Conservation (phyloP, 208 protist species). For the Perkinsela sp. region DNA sequence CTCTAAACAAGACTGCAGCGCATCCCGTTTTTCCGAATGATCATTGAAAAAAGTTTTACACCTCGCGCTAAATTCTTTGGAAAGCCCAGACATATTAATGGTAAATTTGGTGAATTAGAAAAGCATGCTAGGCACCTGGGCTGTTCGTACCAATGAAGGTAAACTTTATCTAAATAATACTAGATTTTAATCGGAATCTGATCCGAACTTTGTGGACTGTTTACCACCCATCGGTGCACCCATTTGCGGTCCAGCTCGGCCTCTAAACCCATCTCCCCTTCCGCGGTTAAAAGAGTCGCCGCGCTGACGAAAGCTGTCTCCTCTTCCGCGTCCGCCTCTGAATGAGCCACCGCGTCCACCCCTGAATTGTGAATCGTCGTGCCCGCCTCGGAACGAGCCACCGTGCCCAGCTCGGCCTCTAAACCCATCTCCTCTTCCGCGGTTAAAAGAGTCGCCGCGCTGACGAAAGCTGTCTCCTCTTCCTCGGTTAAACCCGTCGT, state of each 20-base stretch:
- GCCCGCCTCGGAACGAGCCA: not conserved
- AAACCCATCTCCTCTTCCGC: too few relatives aligned
- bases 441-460: not conserved
- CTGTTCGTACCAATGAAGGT: too few relatives aligned
- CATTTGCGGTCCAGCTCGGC: too few relatives aligned
- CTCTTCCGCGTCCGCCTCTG: not conserved
- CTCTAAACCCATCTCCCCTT: too few relatives aligned
- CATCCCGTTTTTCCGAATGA: conserved; percentile 19
- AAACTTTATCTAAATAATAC: not conserved
- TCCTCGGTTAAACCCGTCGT: not conserved
- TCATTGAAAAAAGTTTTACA: conserved; percentile 20
- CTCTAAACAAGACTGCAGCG: conserved; percentile 29
- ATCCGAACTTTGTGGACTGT: not conserved
- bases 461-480: not conserved
- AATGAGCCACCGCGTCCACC: not conserved
- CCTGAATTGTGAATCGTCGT: not conserved
- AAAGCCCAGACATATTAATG: not conserved
- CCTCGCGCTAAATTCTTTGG: conserved; percentile 34
- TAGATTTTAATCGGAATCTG: not conserved
- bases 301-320: not conserved
- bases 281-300: not conserved
- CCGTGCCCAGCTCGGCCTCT: not conserved
- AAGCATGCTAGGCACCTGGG: too few relatives aligned
- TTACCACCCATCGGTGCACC: not conserved
- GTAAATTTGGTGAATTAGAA: too few relatives aligned